A percentile compares a stretch with the other conserved stretches of the same genome.
Conservation (phyloP, 148 eudicot genomes). For the Arbutus unedo region DNA sequence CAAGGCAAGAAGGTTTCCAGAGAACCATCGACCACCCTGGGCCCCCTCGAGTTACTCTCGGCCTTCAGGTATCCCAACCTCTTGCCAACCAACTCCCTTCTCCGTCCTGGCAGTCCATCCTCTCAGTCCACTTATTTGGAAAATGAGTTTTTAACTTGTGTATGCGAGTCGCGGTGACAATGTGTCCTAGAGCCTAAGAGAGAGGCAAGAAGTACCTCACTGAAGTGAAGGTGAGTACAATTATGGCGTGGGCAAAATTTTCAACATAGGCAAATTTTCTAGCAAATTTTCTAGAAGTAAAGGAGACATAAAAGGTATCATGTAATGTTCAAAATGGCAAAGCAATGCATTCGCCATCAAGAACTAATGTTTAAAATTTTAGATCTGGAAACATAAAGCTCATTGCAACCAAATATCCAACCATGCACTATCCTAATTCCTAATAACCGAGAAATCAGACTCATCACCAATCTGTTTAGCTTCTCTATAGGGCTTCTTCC, state of each 20-base stretch:
- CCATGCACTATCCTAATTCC: neutral
- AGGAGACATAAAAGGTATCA: neutral
- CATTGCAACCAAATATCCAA: neutral
- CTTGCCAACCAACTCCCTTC: neutral
- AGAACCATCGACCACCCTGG: too few species aligned
- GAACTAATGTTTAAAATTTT: neutral
- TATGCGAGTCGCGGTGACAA: neutral
- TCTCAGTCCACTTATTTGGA: neutral
- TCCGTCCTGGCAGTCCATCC: neutral
- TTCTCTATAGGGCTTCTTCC: neutral
- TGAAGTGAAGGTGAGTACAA: neutral
- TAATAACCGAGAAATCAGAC: neutral
- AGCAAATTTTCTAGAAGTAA: too few species aligned
- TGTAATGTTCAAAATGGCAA: neutral
- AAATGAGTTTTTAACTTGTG: neutral
- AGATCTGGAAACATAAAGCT: neutral
- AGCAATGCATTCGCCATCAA: neutral
- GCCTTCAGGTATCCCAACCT: neutral
- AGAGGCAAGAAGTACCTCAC: neutral
- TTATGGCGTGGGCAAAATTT: neutral
- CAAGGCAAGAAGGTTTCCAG: too few species aligned
- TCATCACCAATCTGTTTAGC: neutral
- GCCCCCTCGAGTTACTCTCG: neutral
- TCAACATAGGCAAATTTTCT: too few species aligned
- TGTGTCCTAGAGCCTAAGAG: neutral